phyloP scores from a whole-genome alignment of 352 stramenopile species.

The Phytophthora foliorum region DNA sequence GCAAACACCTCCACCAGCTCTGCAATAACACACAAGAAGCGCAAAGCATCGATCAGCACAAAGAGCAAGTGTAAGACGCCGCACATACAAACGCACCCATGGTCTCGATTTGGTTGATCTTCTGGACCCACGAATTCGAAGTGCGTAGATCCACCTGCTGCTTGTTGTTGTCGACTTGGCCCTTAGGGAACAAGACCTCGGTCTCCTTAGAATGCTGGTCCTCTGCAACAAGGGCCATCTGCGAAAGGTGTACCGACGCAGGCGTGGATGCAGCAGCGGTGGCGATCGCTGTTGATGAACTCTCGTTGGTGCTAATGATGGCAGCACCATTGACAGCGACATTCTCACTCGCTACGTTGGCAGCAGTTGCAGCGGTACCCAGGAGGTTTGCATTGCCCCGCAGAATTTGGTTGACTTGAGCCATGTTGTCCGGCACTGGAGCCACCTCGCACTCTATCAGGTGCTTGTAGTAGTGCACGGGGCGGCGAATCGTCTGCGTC shows the following conservation, averaged over 20 bases:
- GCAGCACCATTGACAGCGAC: conserved; percentile 26
- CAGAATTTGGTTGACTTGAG: conserved; percentile 56
- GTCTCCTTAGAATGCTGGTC: conserved; percentile 78
- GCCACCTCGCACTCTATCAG: conserved; percentile 83
- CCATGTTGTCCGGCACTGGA: conserved; percentile 58
- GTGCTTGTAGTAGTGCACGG: conserved; percentile 93
- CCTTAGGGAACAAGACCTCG: conserved; percentile 63
- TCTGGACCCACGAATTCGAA: conserved; percentile 94
- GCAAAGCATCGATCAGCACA: conserved; percentile 2
- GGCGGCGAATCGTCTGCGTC: conserved; percentile 96
- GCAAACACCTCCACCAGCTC: conserved; percentile 86
- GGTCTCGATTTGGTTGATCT: conserved; percentile 80
- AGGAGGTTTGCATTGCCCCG: conserved; percentile 63
- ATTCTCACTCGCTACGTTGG: conserved; percentile 10
- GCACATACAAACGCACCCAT: conserved; percentile 51
- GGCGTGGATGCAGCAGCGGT: conserved; percentile 38
- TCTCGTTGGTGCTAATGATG: conserved; percentile 39
- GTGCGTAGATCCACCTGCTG: conserved; percentile 94
- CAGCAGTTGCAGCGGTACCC: conserved; percentile 6
- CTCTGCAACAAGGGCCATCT: conserved; percentile 90
- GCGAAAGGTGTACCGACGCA: conserved; percentile 90
- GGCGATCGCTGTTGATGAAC: conserved; percentile 15
- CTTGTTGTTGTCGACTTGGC: conserved; percentile 92
- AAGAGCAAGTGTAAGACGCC: background rate
- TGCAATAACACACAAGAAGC: conserved; percentile 26